Percentiles rank a stretch among this genome's conserved stretches.
Evolutionary conservation across 768 basidiomycete genomes (phyloP).

Genomic region (Wakefieldia striispora): DNA sequence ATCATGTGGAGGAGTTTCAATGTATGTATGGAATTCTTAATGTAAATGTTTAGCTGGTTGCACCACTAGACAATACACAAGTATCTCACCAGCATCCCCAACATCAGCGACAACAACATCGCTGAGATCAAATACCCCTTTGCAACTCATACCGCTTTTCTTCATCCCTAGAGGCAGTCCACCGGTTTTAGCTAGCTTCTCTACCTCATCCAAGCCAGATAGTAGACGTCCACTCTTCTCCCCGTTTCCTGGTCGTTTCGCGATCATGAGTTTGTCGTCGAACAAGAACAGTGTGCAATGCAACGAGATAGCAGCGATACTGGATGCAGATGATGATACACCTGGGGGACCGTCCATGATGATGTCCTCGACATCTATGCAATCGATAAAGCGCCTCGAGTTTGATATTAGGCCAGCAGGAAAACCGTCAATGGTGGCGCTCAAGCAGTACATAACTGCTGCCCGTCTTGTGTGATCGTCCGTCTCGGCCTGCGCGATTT

Average conservation of each 20-base stretch:
- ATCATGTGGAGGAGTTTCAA: conserved; percentile 80
- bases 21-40: conserved; percentile 79
- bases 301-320: conserved; percentile 46
- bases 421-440: conserved; percentile 84
- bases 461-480: conserved; percentile 91
- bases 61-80: neutral
- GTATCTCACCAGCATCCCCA: conserved; percentile 73
- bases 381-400: conserved; percentile 84
- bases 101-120: conserved; percentile 83
- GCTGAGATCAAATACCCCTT: conserved; percentile 80
- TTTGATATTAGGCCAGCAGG: conserved; percentile 89
- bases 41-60: conserved; percentile 6
- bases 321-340: conserved; percentile 43
- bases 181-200: conserved; percentile 65
- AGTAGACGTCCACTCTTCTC: conserved; percentile 72
- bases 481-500: conserved; percentile 88
- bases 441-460: conserved; percentile 82
- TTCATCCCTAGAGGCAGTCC: conserved; percentile 63
- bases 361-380: conserved; percentile 89
- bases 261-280: conserved; percentile 89
- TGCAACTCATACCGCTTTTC: conserved; percentile 80
- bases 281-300: conserved; percentile 92
- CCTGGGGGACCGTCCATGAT: conserved; percentile 45
- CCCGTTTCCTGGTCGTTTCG: conserved; percentile 76
- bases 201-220: conserved; percentile 76